Evolutionary conservation across 75 land plant genomes (phyloP).

Genomic region (Cunninghamia lanceolata): DNA sequence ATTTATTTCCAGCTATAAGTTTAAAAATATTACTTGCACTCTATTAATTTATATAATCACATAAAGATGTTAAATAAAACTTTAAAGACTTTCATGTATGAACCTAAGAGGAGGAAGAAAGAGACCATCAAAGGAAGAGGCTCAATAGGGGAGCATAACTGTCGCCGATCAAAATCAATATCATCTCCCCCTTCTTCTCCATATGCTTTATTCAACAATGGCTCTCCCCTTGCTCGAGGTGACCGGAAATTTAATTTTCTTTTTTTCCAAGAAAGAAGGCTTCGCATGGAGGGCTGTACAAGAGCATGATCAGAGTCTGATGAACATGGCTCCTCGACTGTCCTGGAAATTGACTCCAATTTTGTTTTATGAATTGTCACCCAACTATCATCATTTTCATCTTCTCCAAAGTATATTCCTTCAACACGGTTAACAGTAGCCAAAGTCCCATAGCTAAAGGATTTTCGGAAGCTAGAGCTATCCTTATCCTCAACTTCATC

Average conservation of each 20-base stretch:
- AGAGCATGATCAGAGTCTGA: slow-evolving; percentile 32
- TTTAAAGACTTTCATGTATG: neutral
- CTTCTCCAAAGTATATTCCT: slow-evolving; percentile 29
- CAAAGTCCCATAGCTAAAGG: slow-evolving; percentile 79
- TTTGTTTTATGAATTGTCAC: slow-evolving; percentile 46
- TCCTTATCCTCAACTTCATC: slow-evolving; percentile 41
- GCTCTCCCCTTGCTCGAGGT: slow-evolving; percentile 82
- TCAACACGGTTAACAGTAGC: slow-evolving; percentile 63
- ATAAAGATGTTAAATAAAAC: neutral
- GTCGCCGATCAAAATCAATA: slow-evolving; percentile 91
- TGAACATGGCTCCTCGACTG: slow-evolving; percentile 37
- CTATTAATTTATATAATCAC: neutral
- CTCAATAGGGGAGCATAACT: slow-evolving; percentile 55
- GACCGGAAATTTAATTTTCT: slow-evolving; percentile 75
- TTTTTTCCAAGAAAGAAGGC: slow-evolving; percentile 79
- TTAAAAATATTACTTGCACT: neutral
- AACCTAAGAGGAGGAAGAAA: neutral
- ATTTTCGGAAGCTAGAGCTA: slow-evolving; percentile 42
- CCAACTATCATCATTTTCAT: slow-evolving; percentile 48
- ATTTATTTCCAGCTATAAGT: neutral
- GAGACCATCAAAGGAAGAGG: slow-evolving; percentile 3
- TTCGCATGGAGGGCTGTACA: slow-evolving; percentile 43
- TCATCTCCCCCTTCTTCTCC: slow-evolving; percentile 97
- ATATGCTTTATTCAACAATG: slow-evolving; percentile 79
- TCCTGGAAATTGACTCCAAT: slow-evolving; percentile 34